Conservation (phyloP, 495 filamentous ascomycete species). For the Umbilicaria muhlenbergii region DNA sequence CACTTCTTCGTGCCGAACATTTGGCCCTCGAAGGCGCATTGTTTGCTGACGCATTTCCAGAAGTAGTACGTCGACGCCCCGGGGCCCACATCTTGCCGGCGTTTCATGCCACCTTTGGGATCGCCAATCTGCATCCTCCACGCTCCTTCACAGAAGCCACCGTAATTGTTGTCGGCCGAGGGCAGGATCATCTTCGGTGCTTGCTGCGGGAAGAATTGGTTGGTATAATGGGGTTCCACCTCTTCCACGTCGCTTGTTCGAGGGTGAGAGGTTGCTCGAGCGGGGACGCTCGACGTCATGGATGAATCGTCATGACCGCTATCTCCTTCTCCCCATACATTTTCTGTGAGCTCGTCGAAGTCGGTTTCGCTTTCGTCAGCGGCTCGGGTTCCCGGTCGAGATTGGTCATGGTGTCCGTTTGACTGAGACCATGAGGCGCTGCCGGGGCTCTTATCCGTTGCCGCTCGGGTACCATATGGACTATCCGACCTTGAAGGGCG, state of each 20-base stretch:
- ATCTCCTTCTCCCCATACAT: too few relatives aligned
- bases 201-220: too few relatives aligned
- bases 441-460: too few relatives aligned
- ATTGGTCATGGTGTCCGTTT: too few relatives aligned
- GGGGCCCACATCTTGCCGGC: slow-evolving; percentile 4
- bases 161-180: slow-evolving; percentile 22
- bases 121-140: slow-evolving; percentile 25
- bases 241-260: not conserved
- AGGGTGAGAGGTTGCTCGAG: not conserved
- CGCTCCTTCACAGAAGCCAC: slow-evolving; percentile 34
- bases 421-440: too few relatives aligned
- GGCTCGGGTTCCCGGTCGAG: too few relatives aligned
- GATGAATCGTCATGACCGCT: too few relatives aligned
- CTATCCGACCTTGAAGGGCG: too few relatives aligned
- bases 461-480: too few relatives aligned
- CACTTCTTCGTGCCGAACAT: slow-evolving; percentile 9
- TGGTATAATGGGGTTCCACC: not conserved
- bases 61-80: slow-evolving; percentile 6
- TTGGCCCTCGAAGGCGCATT: slow-evolving; percentile 26
- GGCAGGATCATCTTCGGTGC: not conserved
- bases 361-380: too few relatives aligned
- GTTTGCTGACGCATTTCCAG: slow-evolving; percentile 21
- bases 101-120: slow-evolving; percentile 13
- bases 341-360: too few relatives aligned
- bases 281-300: too few relatives aligned